A percentile compares a stretch with the other conserved stretches of the same genome.
These are phyloP conservation scores for Herpetomonas muscarum DNA, from an alignment of 208 protist species.

Conservation along the genomic window DNA sequence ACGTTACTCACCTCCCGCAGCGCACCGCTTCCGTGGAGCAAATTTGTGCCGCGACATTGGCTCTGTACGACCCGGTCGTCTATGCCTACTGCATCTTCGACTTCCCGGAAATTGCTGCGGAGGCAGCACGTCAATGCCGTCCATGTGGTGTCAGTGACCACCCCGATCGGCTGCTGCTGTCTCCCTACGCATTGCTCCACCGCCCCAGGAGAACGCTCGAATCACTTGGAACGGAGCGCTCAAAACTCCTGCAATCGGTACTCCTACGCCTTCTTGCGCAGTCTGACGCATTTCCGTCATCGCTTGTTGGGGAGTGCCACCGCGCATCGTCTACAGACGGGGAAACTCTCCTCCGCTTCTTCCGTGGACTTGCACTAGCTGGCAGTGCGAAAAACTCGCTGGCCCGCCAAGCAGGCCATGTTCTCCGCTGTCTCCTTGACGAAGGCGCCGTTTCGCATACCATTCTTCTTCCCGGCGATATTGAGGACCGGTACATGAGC, in stretches of 20 bases:
- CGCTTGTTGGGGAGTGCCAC: constrained; percentile 6
- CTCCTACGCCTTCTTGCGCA: constrained; percentile 20
- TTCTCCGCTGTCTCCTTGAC: constrained; percentile 29
- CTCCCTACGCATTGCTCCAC: too few species aligned
- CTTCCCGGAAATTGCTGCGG: constrained; percentile 19
- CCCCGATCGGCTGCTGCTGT: too few species aligned
- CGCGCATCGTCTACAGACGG: too few species aligned
- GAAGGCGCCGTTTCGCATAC: constrained; percentile 18
- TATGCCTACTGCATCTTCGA: constrained; percentile 53
- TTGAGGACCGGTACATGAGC: constrained; percentile 13
- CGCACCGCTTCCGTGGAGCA: constrained; percentile 24
- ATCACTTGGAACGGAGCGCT: too few species aligned
- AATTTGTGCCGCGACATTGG: constrained; percentile 16
- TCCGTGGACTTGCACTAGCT: constrained; percentile 30
- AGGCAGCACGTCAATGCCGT: constrained; percentile 1
- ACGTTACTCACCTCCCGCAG: not conserved
- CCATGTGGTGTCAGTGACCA: too few species aligned
- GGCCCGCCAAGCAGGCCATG: constrained; percentile 25
- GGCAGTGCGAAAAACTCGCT: constrained; percentile 20
- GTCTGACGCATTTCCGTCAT: constrained; percentile 21
- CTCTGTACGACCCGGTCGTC: constrained; percentile 19
- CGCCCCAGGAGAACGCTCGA: too few species aligned
- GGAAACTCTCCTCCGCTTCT: constrained; percentile 21
- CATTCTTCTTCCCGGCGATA: constrained; percentile 27
- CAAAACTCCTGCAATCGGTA: too few species aligned